Evolutionary conservation across 2,329 filamentous ascomycete species (phyloP).

Genomic region (Plectosphaerella plurivora): DNA sequence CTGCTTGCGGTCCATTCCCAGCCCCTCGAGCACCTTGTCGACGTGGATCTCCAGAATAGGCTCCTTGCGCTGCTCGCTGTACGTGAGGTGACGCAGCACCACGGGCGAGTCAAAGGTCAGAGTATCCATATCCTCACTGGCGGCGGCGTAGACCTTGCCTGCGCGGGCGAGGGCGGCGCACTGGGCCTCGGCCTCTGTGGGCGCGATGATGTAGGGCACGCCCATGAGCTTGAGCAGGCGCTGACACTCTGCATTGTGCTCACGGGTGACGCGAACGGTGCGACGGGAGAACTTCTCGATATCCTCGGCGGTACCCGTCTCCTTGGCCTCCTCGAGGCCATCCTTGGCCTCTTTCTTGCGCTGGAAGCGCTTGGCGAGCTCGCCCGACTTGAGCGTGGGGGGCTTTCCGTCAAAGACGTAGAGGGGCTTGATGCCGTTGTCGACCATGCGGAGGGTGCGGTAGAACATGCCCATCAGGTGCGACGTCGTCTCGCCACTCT

Average conservation of each 20-base stretch:
- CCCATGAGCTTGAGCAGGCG: constrained; percentile 90
- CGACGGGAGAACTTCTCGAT: constrained; percentile 94
- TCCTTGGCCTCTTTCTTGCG: constrained; percentile 91
- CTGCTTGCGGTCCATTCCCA: constrained; percentile 84
- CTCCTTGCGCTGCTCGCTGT: constrained; percentile 95
- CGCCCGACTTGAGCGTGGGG: constrained; percentile 94
- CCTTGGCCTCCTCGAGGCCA: constrained; percentile 89
- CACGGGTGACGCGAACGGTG: constrained; percentile 89
- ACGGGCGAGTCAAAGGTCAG: constrained; percentile 93
- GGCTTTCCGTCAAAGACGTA: constrained; percentile 98
- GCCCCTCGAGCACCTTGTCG: constrained; percentile 77
- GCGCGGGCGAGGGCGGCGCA: constrained; percentile 85
- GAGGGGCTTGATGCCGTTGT: constrained; percentile 97
- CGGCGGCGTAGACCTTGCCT: constrained; percentile 94
- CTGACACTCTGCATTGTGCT: constrained; percentile 96
- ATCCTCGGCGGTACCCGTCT: constrained; percentile 95
- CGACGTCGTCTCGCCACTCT: constrained; percentile 93
- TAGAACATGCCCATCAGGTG: constrained; percentile 99
- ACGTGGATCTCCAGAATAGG: constrained; percentile 94
- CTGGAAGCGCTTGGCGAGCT: constrained; percentile 92
- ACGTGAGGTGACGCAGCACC: constrained; percentile 86
- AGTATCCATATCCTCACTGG: constrained; percentile 98
- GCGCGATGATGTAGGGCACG: constrained; percentile 89
- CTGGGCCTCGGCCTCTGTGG: constrained; percentile 95
- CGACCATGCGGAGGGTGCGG: constrained; percentile 93